A percentile compares a stretch with the other conserved stretches of the same genome.
These are phyloP conservation scores for Candida glaebosa DNA, from an alignment of 805 yeast species.

Conservation along the genomic window DNA sequence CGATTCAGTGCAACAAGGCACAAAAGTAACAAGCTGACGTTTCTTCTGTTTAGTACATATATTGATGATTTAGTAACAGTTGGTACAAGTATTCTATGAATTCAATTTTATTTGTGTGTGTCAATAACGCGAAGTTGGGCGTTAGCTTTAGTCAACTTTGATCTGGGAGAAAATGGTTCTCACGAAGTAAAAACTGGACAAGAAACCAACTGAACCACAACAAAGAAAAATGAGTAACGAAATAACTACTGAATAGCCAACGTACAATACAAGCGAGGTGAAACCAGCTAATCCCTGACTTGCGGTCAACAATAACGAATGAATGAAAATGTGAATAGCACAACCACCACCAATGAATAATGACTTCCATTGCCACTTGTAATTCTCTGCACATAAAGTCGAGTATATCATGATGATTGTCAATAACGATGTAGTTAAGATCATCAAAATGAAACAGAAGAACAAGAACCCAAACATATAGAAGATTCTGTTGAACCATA, in stretches of 20 bases:
- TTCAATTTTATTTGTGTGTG: not conserved
- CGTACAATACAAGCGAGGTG: constrained; percentile 71
- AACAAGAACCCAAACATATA: constrained; percentile 98
- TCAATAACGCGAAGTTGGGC: no score
- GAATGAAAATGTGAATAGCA: constrained; percentile 77
- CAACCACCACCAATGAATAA: constrained; percentile 86
- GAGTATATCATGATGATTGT: constrained; percentile 79
- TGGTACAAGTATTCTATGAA: not conserved
- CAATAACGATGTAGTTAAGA: constrained; percentile 75
- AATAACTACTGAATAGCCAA: constrained; percentile 77
- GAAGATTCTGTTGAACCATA: constrained; percentile 91
- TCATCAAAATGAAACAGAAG: constrained; percentile 80
- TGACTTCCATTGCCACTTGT: constrained; percentile 97
- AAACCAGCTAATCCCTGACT: constrained; percentile 65
- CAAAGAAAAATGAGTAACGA: constrained; percentile 70
- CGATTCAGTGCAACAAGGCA: not conserved
- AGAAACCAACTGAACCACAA: constrained; percentile 86
- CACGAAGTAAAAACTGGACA: constrained; percentile 70
- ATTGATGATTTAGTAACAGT: not conserved
- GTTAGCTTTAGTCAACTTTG: constrained; percentile 77
- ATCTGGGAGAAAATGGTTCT: constrained; percentile 78
- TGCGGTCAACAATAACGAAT: constrained; percentile 71
- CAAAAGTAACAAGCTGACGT: no score
- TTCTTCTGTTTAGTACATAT: no score
- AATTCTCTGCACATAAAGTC: constrained; percentile 84